Evolutionary conservation across 306 rosid species (phyloP), one percentile per base, ranked within the genome.

Genomic region (Quercus alba): DNA sequence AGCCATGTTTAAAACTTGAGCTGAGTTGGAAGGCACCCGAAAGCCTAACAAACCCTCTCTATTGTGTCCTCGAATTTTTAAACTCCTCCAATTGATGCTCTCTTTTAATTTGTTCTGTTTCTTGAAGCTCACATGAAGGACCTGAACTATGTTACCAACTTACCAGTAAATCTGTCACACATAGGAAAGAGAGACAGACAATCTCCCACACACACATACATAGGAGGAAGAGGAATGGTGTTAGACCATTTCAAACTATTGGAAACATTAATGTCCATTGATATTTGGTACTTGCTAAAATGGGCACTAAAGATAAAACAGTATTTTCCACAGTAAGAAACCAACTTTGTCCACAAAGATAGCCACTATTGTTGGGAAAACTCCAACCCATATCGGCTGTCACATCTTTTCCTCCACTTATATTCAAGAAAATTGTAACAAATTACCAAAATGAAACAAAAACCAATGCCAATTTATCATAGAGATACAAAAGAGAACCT

Each of bases 401-500:
- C 72, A 49, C 56, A 64, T 49, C 44, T 51, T 69, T 77, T 35
- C 75, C 66, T 56, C 80, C 80, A 56, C 73, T 19, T 76, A 56
- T 25, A 30, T 49, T 28, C 57, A 51, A 76, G 44, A 23, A 59
- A 46, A 76, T 26, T 26, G 38, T 7, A 44, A 23, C 33, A 70
- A 57, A 15, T 6, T 6, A 30, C 15, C 7, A 77, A 18, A n/a
- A 25, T 31, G 21, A 67, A 4, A 46, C 4, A 13, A 49, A 49
- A 49, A 49, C 14, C 54, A 49, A 49, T 49, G 15, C 54, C 15
- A 49, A 49, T 33, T 73, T 79, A 77, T 76, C 72, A 76, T 76
- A 88, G 83, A 81, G 71, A 83, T 5, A 70, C 68, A 44, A 57
- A 70, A 26, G 5, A 25, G 69, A 73, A 75, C 70, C 67, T 49